Evolutionary conservation across 352 stramenopile genomes (phyloP), one percentile per base, ranked within the genome.

Genomic region (Pythium utonaiense): DNA sequence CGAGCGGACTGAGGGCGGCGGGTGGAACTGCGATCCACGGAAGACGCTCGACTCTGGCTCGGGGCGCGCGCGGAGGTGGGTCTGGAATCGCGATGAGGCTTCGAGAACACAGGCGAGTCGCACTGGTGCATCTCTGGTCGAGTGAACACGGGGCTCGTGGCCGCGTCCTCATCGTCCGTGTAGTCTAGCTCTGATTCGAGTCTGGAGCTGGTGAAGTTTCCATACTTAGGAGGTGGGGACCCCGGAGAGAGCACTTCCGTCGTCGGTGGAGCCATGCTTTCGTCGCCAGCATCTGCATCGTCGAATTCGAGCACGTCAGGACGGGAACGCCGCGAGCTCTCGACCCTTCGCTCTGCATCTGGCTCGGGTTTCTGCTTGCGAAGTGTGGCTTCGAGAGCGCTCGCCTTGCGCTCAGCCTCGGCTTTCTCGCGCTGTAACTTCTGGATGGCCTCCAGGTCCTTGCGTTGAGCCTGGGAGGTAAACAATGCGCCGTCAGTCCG

Each of bases 361-460:
- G 1, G 6, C 19, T 33, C 13, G 36, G 54, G 13, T 8, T 14
- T 42, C 10, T 69, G 60, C 16, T 71, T 58, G 12, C 41, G 47
- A 25, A 70, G 48, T 27, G 60, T 69, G 16, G 51, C 41, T 47
- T 71, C 70, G 0, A 86, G 41, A 50, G 66, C 57, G 17, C 49
- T 50, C 2, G 73, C 70, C 9, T 69, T 66, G 1, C 73, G 57
- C 59, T 80, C 68, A 0, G 77, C 59, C 3, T 67, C 40, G 21
- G 71, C 63, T 57, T 80, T 80, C 44, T 71, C 69, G 14, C 42
- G 63, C 57, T 76, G 64, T 4, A 80, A 61, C 27, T 48, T 51
- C 25, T 67, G 53, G 44, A 80, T 78, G 16, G 64, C 67, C 25
- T 70, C 62, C 30, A 83, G 49, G 30, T 86, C 78, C 33, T 66